A percentile compares a stretch with the other conserved stretches of the same genome.
These are phyloP conservation scores for Euphorbia schlechtendalii DNA, from an alignment of 441 rosid species.

Conservation along the genomic window DNA sequence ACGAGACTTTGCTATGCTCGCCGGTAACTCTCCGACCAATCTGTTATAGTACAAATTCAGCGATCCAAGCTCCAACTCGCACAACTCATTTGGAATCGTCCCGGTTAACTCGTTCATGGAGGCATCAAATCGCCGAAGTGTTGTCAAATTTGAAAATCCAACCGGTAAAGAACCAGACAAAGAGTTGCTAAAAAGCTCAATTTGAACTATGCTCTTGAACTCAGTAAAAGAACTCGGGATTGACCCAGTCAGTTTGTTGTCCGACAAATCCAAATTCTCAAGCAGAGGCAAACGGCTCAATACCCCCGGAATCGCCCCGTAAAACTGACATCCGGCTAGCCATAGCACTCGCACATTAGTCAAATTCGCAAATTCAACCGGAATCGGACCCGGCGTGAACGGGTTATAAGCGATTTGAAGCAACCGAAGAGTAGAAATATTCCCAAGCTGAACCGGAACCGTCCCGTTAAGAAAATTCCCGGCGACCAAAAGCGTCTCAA, in stretches of 20 bases:
- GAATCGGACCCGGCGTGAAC: constrained; percentile 53
- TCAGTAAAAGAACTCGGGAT: constrained; percentile 63
- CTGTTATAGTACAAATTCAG: constrained; percentile 72
- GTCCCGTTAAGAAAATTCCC: constrained; percentile 59
- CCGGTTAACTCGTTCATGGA: constrained; percentile 76
- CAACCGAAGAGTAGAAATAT: constrained; percentile 47
- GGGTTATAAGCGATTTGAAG: constrained; percentile 72
- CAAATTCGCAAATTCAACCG: constrained; percentile 64
- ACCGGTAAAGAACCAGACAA: constrained; percentile 58
- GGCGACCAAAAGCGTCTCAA: constrained; percentile 61
- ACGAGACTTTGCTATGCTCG: constrained; percentile 57
- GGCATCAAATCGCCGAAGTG: constrained; percentile 58
- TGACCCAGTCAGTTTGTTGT: constrained; percentile 49
- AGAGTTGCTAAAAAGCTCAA: constrained; percentile 83
- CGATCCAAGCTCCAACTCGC: constrained; percentile 55
- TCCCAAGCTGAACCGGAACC: constrained; percentile 55
- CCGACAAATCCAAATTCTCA: constrained; percentile 68
- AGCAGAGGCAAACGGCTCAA: constrained; percentile 51
- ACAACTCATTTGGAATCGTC: constrained; percentile 55
- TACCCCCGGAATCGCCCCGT: constrained; percentile 64
- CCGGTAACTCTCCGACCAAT: constrained; percentile 57
- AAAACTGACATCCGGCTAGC: constrained; percentile 58
- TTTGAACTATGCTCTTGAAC: constrained; percentile 55
- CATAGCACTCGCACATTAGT: constrained; percentile 62
- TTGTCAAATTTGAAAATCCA: constrained; percentile 51